A percentile compares a stretch with the other conserved stretches of the same genome.
Conservation (phyloP, 306 rosid species). For the Inga laurina region DNA sequence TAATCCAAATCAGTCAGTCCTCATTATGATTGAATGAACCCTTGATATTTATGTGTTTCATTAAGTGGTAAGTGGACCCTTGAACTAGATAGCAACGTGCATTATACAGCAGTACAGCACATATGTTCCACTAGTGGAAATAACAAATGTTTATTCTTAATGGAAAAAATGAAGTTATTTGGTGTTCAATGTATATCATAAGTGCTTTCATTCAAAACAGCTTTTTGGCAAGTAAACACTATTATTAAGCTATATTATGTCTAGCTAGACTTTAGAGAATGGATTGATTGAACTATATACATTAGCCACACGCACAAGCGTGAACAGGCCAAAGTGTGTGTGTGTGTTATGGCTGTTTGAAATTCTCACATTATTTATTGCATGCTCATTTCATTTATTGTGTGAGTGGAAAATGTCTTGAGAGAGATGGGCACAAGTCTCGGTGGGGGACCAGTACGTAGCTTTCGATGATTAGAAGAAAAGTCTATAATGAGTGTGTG, state of each 20-base stretch:
- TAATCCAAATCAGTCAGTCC: not conserved
- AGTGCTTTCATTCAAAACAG: not conserved
- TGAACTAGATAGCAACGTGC: not conserved
- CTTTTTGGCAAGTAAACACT: not conserved
- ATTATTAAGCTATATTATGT: not conserved
- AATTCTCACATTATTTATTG: too few relatives aligned
- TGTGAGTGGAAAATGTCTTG: not conserved
- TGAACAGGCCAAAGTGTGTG: too few relatives aligned
- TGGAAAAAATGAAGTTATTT: not conserved
- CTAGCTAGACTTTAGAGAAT: not conserved
- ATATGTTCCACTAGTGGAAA: not conserved
- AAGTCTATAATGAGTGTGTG: too few relatives aligned
- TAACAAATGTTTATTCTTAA: not conserved
- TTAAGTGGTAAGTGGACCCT: not conserved
- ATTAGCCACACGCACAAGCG: not conserved
- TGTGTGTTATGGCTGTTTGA: too few relatives aligned
- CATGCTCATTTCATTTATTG: too few relatives aligned
- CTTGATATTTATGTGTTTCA: not conserved
- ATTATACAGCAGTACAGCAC: not conserved
- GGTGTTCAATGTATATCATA: not conserved
- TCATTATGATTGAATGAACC: not conserved
- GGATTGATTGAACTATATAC: not conserved
- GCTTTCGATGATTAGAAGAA: not conserved
- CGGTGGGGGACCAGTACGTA: constrained; percentile 21
- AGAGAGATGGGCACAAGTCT: not conserved